Evolutionary conservation across 2,329 filamentous ascomycete species (phyloP), one percentile per base, ranked within the genome.

Genomic region (Aspergillus spinulosporus): DNA sequence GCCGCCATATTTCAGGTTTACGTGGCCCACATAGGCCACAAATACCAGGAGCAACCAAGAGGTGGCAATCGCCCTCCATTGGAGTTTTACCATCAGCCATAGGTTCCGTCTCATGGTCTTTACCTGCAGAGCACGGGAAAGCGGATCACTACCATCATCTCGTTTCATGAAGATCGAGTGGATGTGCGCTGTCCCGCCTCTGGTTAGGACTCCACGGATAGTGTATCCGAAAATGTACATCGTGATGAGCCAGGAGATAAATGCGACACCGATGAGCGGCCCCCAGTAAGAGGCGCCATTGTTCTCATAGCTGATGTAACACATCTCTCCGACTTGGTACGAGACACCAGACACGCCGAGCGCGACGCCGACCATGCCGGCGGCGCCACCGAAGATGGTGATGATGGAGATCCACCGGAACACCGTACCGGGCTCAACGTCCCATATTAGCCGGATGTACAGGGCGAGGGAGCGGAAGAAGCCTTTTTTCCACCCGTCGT

Each of bases 381-480:
- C 43, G 4, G 54, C 52, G n/a, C 54, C 54, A n/a, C 32, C 15
- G 31, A 57, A 52, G 43, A 57, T 57, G 29, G 14, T n/a, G 29
- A 28, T 6, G 1, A 57, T n/a, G 5, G 54, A 43, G 37, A 49
- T 14, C 26, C 7, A 15, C 15, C 54, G 49, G 44, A 57, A 57
- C 11, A n/a, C 14, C 1, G 5, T 21, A 7, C 54, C 54, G 0
- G 49, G 49, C 28, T 57, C 54, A 15, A 52, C 6, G 37, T 57
- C 54, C 49, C 54, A 57, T 49, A 50, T 49, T 36, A 57, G 36
- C 26, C 52, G 54, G 29, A 57, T 26, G 49, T 49, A 57, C 15
- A 57, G 54, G 36, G 37, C 37, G 15, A 52, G 29, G 15, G 54
- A 51, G 11, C 54, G 54, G 44, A 49, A 57, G 29, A 57, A 49